Conservation (phyloP, 352 stramenopile species). For the Phytophthora ramorum region DNA sequence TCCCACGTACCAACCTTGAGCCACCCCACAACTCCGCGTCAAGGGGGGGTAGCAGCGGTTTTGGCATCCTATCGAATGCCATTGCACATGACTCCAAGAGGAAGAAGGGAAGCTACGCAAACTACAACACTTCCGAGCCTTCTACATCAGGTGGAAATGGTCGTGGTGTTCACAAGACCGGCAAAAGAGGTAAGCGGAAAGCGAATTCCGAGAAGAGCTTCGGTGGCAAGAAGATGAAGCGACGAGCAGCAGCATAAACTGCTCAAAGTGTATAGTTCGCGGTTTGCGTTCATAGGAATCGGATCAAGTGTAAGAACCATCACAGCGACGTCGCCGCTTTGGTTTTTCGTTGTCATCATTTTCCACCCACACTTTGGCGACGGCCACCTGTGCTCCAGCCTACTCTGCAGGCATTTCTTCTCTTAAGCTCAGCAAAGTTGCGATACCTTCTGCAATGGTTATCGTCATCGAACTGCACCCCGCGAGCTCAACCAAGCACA, state of each 20-base stretch:
- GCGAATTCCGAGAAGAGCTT: slow-evolving; percentile 14
- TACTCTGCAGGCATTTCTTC: slow-evolving; percentile 13
- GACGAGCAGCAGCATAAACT: slow-evolving; percentile 24
- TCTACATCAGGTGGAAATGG: slow-evolving; percentile 2
- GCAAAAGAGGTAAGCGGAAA: slow-evolving; percentile 38
- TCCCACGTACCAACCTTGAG: slow-evolving; percentile 25
- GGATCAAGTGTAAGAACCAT: slow-evolving; percentile 59
- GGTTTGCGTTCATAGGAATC: slow-evolving; percentile 32
- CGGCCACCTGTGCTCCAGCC: not conserved
- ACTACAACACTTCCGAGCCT: slow-evolving; percentile 1
- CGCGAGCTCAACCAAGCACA: slow-evolving; percentile 38
- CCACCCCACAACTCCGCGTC: slow-evolving; percentile 3
- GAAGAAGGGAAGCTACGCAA: slow-evolving; percentile 10
- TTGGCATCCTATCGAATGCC: not conserved
- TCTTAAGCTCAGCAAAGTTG: slow-evolving; percentile 46
- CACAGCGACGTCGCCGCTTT: slow-evolving; percentile 26
- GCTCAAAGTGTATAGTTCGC: slow-evolving; percentile 1
- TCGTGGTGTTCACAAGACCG: slow-evolving; percentile 19
- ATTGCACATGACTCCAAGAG: slow-evolving; percentile 14
- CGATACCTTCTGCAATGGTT: slow-evolving; percentile 61
- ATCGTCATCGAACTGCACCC: slow-evolving; percentile 41
- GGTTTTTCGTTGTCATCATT: slow-evolving; percentile 43
- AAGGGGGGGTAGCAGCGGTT: not conserved
- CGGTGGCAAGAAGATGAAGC: slow-evolving; percentile 29
- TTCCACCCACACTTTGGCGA: slow-evolving; percentile 26